A percentile compares a stretch with the other conserved stretches of the same genome.
Evolutionary conservation across 2,329 filamentous ascomycete species (phyloP).

Genomic region (Colletotrichum sublineola): DNA sequence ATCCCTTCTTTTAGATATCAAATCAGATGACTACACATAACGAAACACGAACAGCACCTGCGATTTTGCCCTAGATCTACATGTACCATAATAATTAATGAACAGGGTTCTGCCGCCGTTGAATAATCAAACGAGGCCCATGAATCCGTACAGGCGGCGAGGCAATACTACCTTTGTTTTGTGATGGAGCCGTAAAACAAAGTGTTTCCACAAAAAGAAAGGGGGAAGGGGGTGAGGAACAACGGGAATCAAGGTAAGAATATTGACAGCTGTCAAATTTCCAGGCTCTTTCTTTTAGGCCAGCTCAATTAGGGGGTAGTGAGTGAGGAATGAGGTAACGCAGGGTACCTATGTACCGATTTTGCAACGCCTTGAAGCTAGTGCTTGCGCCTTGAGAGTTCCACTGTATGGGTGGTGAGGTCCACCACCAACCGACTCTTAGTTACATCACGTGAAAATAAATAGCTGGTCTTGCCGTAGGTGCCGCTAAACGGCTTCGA

Average conservation of each 20-base stretch:
- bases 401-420: background rate
- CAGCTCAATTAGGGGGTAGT: background rate
- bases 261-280: too few relatives aligned
- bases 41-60: background rate
- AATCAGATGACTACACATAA: background rate
- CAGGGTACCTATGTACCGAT: background rate
- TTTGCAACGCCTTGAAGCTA: background rate
- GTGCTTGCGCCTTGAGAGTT: background rate
- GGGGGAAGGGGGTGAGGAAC: too few relatives aligned
- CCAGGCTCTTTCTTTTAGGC: background rate
- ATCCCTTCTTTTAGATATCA: background rate
- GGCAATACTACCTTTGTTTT: too few relatives aligned
- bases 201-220: too few relatives aligned
- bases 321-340: background rate
- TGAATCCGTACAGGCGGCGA: too few relatives aligned
- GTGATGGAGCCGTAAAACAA: too few relatives aligned
- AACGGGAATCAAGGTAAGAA: too few relatives aligned
- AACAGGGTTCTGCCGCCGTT: background rate
- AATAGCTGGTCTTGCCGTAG: background rate
- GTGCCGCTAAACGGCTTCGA: constrained; percentile 27
- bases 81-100: background rate
- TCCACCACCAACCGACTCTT: background rate
- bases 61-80: background rate
- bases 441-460: constrained; percentile 23
- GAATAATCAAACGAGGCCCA: background rate